Evolutionary conservation across 176 grass and related monocot genomes (phyloP).

Genomic region (Aegilops sharonensis): DNA sequence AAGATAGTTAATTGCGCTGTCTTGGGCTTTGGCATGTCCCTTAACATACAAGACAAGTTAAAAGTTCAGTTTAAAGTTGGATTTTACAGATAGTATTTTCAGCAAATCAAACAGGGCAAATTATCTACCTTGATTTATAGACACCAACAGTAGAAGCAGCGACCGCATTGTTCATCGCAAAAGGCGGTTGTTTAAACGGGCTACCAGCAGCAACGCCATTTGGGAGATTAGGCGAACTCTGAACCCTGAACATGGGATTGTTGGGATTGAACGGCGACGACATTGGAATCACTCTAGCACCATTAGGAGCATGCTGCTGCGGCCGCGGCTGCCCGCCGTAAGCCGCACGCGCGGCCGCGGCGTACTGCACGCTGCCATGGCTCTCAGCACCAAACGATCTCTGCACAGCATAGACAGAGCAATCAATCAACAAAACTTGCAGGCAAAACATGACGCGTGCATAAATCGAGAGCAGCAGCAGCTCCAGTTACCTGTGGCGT

Average conservation of each 20-base stretch:
- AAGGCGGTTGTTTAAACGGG: constrained; percentile 45
- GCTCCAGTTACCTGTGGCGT: constrained; percentile 45
- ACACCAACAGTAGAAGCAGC: constrained; percentile 36
- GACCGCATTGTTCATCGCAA: constrained; percentile 19
- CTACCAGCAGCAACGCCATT: constrained; percentile 12
- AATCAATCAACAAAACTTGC: background rate
- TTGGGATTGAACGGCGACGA: constrained; percentile 50
- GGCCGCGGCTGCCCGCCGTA: background rate
- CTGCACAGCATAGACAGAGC: constrained; percentile 23
- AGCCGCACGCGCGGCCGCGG: background rate
- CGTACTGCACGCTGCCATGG: constrained; percentile 28
- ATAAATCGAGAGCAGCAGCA: background rate
- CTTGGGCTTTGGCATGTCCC: constrained; percentile 46
- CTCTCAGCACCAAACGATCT: constrained; percentile 35
- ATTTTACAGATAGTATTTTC: background rate
- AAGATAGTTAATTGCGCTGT: constrained; percentile 77
- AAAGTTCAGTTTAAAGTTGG: constrained; percentile 1
- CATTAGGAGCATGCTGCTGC: constrained; percentile 38
- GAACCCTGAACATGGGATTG: constrained; percentile 62
- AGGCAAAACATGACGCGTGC: background rate
- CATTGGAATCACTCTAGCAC: constrained; percentile 40
- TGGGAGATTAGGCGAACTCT: constrained; percentile 38
- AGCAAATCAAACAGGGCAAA: background rate
- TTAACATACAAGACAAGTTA: constrained; percentile 41
- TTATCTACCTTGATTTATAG: constrained; percentile 49